Conservation (phyloP, 2,329 filamentous ascomycete species). For the Ophiostoma sp. region DNA sequence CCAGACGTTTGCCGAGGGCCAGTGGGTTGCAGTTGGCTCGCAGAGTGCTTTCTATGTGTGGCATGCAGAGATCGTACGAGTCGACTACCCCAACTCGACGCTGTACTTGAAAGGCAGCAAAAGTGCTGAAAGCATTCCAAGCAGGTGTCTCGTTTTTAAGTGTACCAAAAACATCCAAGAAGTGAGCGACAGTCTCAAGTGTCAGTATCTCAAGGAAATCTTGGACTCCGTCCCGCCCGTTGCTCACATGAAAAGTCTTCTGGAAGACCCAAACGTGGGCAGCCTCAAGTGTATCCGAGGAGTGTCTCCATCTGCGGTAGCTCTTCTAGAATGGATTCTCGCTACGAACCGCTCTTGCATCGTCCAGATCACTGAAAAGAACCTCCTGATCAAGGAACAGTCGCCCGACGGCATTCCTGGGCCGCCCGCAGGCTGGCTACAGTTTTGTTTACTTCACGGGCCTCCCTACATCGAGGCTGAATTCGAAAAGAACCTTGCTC, state of each 20-base stretch:
- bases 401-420: neutral
- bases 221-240: slow-evolving; percentile 59
- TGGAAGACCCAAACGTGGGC: slow-evolving; percentile 39
- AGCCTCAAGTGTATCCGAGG: slow-evolving; percentile 43
- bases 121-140: neutral
- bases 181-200: slow-evolving; percentile 43
- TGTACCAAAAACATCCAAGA: slow-evolving; percentile 50
- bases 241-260: slow-evolving; percentile 48
- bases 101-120: neutral
- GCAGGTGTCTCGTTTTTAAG: neutral
- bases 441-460: slow-evolving; percentile 85
- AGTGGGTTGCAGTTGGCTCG: neutral
- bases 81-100: neutral
- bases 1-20: neutral
- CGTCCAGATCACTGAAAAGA: slow-evolving; percentile 58
- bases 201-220: slow-evolving; percentile 46
- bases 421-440: slow-evolving; percentile 52
- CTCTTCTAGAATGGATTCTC: slow-evolving; percentile 78
- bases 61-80: neutral
- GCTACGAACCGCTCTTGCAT: slow-evolving; percentile 87
- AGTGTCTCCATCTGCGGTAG: slow-evolving; percentile 60
- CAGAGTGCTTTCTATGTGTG: neutral
- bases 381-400: slow-evolving; percentile 8
- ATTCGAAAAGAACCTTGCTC: slow-evolving; percentile 61
- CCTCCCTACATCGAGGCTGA: slow-evolving; percentile 78